Base-by-base conservation (phyloP, 345 rosid genomes). In the Gossypium arboreum region DNA sequence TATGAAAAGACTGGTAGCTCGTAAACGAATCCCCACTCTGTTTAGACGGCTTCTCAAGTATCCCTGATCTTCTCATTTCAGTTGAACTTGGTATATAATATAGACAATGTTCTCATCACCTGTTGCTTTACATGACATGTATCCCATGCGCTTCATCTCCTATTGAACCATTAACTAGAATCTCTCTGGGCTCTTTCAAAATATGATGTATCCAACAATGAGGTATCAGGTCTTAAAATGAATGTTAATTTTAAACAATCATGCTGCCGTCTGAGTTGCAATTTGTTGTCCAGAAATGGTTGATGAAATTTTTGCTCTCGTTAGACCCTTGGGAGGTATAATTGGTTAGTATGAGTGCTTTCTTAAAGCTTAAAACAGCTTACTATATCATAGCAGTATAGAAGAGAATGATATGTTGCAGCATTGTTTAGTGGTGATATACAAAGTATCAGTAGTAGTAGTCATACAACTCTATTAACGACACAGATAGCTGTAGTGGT, bases 241-340 rank as follows among this genome's bases (percentile, higher is more conserved):
- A 66, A 54, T 65, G 72, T 63, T 71, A 54, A 70, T 72, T 74
- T 44, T 34, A 57, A 9, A 22, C 69, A 22, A 52, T 25, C 27
- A 44, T 75, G 76, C 72, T 54, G 24, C 70, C 75, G 10, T 72
- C 24, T 67, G 77, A 80, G 76, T 74, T 6, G 7, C 27, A 63
- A 47, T 57, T 68, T 78, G 76, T 76, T 81, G 89, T 72, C 94
- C 99, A 45, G 98, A 94, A 68, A 84, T 79, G 29, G 72, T 52
- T 41, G 94, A 94, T 59, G 98, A 92, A 86, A 92, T 74, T 58
- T 91, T 87, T 81, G 91, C 97, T 58, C 87, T 92, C 76, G 79
- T 90, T 65, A 94, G 92, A 39, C 86, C 95, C 11, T 77, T 91
- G 83, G 90, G 91, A 91, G 94, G 97, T 91, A 88, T 60, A 34